Evolutionary conservation across 2,329 filamentous ascomycete species (phyloP).

Genomic region (Cercospora canescens): DNA sequence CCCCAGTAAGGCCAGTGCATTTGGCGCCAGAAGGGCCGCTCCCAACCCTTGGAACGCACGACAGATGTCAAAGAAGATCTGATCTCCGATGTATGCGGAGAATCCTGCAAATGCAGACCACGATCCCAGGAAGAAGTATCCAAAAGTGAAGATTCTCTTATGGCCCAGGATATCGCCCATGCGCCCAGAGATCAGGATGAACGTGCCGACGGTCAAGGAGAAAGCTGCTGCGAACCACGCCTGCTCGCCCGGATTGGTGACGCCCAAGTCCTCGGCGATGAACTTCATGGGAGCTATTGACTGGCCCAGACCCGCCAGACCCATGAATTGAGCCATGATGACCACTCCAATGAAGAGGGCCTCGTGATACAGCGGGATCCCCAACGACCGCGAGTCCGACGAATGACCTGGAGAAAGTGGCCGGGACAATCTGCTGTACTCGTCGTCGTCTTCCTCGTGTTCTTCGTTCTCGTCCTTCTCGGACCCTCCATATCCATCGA

Average conservation of each 20-base stretch:
- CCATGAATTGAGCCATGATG: conserved; percentile 33
- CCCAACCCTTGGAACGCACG: conserved; percentile 45
- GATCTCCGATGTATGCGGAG: conserved; percentile 34
- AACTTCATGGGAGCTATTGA: conserved; percentile 44
- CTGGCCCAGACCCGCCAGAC: conserved; percentile 30
- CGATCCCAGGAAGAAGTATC: conserved; percentile 41
- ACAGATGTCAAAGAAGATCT: conserved; percentile 39
- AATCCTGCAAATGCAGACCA: conserved; percentile 45
- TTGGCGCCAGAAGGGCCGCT: conserved; percentile 39
- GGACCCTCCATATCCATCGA: background rate
- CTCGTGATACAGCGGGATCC: conserved; percentile 27
- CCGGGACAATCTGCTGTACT: background rate
- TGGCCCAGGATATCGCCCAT: conserved; percentile 46
- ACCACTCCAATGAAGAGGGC: conserved; percentile 28
- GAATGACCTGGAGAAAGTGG: background rate
- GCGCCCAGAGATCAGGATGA: conserved; percentile 46
- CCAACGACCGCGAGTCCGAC: conserved; percentile 1
- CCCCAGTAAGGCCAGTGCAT: conserved; percentile 40
- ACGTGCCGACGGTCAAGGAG: conserved; percentile 45
- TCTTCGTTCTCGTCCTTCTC: background rate
- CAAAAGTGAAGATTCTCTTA: conserved; percentile 43
- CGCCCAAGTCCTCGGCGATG: conserved; percentile 46
- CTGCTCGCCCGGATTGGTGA: conserved; percentile 42
- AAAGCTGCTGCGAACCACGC: conserved; percentile 48
- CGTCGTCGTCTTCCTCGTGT: background rate